phyloP scores from a whole-genome alignment of 2,329 filamentous ascomycete genomes.

The Chrysosporium keratinophilum region DNA sequence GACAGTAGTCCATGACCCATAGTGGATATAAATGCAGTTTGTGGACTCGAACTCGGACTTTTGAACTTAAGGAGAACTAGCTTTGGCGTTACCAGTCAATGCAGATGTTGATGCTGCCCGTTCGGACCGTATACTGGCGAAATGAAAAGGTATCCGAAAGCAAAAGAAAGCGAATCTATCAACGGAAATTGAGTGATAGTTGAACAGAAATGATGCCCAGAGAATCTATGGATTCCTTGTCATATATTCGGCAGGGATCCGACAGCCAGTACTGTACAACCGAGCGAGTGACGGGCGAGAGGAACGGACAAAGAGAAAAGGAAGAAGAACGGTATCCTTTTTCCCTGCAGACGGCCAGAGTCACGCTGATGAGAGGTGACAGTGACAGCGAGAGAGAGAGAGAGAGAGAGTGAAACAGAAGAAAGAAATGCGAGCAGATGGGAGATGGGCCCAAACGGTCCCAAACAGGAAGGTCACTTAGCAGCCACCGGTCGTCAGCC shows the following conservation, averaged over 20 bases:
- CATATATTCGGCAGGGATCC: not conserved
- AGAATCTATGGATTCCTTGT: slow-evolving; percentile 1
- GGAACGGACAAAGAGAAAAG: not conserved
- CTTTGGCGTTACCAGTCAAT: not conserved
- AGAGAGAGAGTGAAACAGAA: not conserved
- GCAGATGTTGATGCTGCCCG: not conserved
- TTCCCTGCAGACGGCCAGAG: no score
- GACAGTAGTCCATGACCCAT: slow-evolving; percentile 14
- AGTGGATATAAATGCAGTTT: not conserved
- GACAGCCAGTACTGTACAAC: no score
- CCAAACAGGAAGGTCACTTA: slow-evolving; percentile 8
- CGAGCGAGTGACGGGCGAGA: no score
- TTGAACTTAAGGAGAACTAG: not conserved
- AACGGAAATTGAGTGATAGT: not conserved
- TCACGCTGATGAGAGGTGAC: no score
- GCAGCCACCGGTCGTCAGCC: no score
- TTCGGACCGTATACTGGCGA: not conserved
- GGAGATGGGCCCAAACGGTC: not conserved
- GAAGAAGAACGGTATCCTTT: not conserved
- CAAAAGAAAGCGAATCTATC: not conserved
- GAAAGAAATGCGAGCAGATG: not conserved
- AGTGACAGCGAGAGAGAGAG: not conserved
- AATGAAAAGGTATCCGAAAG: no score
- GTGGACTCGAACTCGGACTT: not conserved
- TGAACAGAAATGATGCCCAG: not conserved